Conservation (phyloP, 768 basidiomycete genomes). For the Leccinum aurantiacum region DNA sequence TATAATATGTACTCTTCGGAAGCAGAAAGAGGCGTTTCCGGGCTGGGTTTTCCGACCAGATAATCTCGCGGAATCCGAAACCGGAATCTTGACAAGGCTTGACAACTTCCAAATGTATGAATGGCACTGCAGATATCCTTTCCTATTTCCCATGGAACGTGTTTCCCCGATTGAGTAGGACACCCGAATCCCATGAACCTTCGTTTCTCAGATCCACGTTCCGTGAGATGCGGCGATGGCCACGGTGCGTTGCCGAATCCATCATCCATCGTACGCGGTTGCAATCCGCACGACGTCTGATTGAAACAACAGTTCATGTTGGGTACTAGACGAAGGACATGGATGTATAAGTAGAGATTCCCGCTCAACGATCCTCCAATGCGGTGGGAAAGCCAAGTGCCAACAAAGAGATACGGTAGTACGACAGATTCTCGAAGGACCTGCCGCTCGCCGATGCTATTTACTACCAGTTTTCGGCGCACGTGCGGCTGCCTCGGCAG, state of each 20-base stretch:
- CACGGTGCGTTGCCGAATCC: slow-evolving; percentile 18
- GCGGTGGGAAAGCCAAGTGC: neutral
- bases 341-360: slow-evolving; percentile 12
- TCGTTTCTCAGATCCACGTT: slow-evolving; percentile 19
- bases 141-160: slow-evolving; percentile 8
- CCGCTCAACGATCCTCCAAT: slow-evolving; percentile 18
- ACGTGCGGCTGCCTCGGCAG: slow-evolving; percentile 25
- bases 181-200: slow-evolving; percentile 1
- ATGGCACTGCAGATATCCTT: slow-evolving; percentile 1
- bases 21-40: slow-evolving; percentile 13
- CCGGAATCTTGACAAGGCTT: slow-evolving; percentile 5
- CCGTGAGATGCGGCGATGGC: slow-evolving; percentile 26
- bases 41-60: slow-evolving; percentile 10
- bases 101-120: slow-evolving; percentile 11
- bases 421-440: slow-evolving; percentile 16
- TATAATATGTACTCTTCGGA: neutral
- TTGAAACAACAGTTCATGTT: slow-evolving; percentile 14
- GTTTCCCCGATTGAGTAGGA: slow-evolving; percentile 17
- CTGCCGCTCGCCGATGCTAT: slow-evolving; percentile 35
- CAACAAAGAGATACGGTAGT: slow-evolving; percentile 5
- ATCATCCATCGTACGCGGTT: slow-evolving; percentile 1
- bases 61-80: slow-evolving; percentile 18
- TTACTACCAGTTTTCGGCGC: slow-evolving; percentile 28
- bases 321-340: slow-evolving; percentile 12
- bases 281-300: neutral